Conservation (phyloP, 2,329 filamentous ascomycete genomes). For the Diaporthe ampelina region DNA sequence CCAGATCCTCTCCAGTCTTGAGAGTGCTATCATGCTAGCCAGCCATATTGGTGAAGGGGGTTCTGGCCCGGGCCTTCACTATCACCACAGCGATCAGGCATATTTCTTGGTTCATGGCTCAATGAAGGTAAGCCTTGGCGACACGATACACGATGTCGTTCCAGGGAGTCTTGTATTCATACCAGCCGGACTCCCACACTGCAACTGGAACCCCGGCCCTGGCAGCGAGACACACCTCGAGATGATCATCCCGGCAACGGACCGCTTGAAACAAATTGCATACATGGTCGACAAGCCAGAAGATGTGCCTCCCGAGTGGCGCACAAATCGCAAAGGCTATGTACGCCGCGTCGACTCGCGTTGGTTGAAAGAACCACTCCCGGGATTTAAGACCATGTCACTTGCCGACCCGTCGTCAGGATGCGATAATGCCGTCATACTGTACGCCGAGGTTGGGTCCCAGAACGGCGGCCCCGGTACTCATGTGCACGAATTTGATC, state of each 20-base stretch:
- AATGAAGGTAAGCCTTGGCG: background rate
- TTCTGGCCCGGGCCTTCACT: background rate
- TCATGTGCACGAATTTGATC: background rate
- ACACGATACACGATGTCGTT: background rate
- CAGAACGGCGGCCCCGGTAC: background rate
- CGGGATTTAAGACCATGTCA: background rate
- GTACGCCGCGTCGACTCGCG: constrained; percentile 3
- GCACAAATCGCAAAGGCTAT: background rate
- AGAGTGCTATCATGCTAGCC: background rate
- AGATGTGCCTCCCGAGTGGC: constrained; percentile 6
- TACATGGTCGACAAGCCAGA: constrained; percentile 11
- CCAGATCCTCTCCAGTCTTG: background rate
- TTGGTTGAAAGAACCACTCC: constrained; percentile 9
- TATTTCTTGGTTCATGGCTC: background rate
- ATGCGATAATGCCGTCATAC: background rate
- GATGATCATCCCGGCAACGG: constrained; percentile 14
- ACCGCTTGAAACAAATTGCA: background rate
- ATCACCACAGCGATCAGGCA: constrained; percentile 1
- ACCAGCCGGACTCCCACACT: background rate
- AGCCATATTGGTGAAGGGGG: background rate
- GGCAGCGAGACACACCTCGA: background rate
- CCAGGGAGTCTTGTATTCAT: background rate
- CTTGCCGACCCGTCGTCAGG: background rate
- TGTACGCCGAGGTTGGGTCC: background rate
- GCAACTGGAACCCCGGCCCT: background rate